Base-by-base conservation (phyloP, 2,329 filamentous ascomycete genomes). In the Whalleya microplaca region DNA sequence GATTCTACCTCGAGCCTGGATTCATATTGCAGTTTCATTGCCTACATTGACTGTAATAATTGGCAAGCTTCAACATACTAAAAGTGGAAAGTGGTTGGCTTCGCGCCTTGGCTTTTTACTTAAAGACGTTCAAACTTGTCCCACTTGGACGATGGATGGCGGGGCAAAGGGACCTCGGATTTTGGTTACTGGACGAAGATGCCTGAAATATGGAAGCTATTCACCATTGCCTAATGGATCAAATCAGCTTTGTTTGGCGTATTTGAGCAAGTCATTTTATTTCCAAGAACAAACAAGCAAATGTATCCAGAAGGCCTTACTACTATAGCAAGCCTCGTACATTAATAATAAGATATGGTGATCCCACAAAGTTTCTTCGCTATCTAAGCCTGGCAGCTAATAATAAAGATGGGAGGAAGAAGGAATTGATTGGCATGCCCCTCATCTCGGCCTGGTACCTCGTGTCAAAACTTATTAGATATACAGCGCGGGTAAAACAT, bases 41-140 rank as follows among this genome's bases (percentile, higher is more conserved):
- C 16, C 41, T 32, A 47, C 23, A 53, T 32, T 21, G 45, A 51
- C 55, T 53, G 50, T 45, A 19, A 21, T 7, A 51, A 21, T 56
- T 55, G n/a, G n/a, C n/a, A n/a, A n/a, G n/a, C n/a, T n/a, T n/a
- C n/a, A n/a, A n/a, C n/a, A n/a, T n/a, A n/a, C 60, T 60, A 58
- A 58, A 62, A 58, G 47, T 60, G 60, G 60, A 60, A 53, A 32
- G 23, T 55, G 29, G 43, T 45, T 20, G 43, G 9, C 4, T 4
- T 9, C 4, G 23, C 9, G 9, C 23, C 9, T 27, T 9, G 23
- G 9, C 4, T 27, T 9, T 4, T 27, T 4, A 9, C 4, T 9
- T 27, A 27, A 27, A 27, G 23, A 4, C 23, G 23, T 27, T 27
- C 23, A 4, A 14, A 14, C 32, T 37, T 37, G 32, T 37, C 32